Base-by-base conservation (phyloP, 345 rosid species). In the Brassica cretica region DNA sequence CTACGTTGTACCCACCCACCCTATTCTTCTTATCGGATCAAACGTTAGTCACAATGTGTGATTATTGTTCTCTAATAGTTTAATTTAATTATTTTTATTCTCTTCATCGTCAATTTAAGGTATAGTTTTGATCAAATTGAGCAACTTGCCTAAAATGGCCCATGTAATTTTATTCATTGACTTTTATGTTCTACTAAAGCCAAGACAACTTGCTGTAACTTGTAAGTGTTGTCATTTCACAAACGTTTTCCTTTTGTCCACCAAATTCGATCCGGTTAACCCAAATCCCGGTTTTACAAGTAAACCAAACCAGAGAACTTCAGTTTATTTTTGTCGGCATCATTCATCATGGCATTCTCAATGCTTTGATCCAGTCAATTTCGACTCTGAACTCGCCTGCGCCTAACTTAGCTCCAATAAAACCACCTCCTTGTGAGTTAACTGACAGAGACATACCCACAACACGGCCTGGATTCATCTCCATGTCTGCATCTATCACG, bases 281-380 rank as follows among this genome's bases (percentile, higher is more conserved):
- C 66, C 59, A 70, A 71, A 58, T 56, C 66, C 59, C 27, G 72
- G 72, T 68, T 66, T 27, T 10, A 79, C 46, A 15, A 61, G 59
- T 67, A 1, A 59, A 56, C 69, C 70, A 4, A 59, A 56, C 69
- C 70, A 79, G 16, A 56, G 32, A 29, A 30, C 19, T 14, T 29
- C 11, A 62, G 29, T 6, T 27, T 4, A 15, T 19, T 11, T 53
- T 7, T 35, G 39, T 35, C 1, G 3, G 68, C 30, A 9, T 4
- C 30, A 25, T 66, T 18, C 8, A 56, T 21, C 73, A 76, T 56
- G 81, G 77, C 76, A 63, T 63, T 66, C 85, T 70, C 72, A 82
- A 29, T 75, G 98, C 96, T 81, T 90, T 94, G 81, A 93, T 89
- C 97, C 96, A 93, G 71, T 94, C 98, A 24, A 94, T 80, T 67